Base-by-base conservation (phyloP, 345 rosid genomes). In the Eucalyptus curtisii region DNA sequence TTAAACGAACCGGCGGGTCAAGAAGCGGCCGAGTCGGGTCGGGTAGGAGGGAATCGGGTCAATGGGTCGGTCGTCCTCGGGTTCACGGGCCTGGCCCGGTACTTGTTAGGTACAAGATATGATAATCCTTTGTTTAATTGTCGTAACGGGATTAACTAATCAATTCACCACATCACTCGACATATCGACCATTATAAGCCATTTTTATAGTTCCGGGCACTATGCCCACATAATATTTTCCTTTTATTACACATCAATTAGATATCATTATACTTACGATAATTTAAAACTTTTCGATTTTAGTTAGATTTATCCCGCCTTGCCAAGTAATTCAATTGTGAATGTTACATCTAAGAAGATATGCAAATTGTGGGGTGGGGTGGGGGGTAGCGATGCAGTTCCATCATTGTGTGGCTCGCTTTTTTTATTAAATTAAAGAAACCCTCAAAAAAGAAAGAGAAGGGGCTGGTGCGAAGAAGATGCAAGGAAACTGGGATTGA, bases 241-340 rank as follows among this genome's bases (percentile, higher is more conserved):
- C 24, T 10, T 66, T n/a, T n/a, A 66, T 66, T n/a, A 4, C 33
- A 66, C 40, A n/a, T 66, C 2, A 17, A 68, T 68, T 16, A 33
- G 8, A 68, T 11, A 68, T 17, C 10, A 2, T 0, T 14, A 66
- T 37, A 15, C 22, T 66, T 7, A 0, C 1, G 24, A 33, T 17
- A 16, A 68, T 68, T 68, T 66, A 22, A 16, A 33, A 68, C 7
- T 4, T 68, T 68, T 1, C 80, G 12, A 68, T 68, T 33, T 22
- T 33, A 33, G 17, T 68, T 33, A 33, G 25, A 68, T 33, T 68
- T 1, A 33, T 33, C 42, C 10, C 1, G 0, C 44, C 42, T 16
- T 5, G 24, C 13, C 13, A 24, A 68, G 80, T 68, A 33, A 68
- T 68, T 68, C 2, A 33, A 68, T 68, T 68, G 80, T 2, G 1